phyloP scores from a whole-genome alignment of 2,329 filamentous ascomycete species.

The Sclerotiophoma versabilis region DNA sequence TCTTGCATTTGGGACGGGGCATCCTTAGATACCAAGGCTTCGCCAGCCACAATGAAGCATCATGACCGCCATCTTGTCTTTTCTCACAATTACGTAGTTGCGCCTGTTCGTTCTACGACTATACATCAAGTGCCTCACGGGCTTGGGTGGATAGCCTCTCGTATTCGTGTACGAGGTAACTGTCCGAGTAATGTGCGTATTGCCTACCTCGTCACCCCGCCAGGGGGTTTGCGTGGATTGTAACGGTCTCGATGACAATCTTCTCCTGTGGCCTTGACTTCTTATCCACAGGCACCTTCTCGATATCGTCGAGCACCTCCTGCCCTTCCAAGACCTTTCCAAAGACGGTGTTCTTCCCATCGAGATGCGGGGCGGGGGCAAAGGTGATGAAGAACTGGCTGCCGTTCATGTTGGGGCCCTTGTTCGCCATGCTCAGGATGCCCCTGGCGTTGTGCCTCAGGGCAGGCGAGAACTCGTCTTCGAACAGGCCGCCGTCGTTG shows the following conservation, averaged over 20 bases:
- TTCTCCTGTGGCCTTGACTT: conserved; percentile 76
- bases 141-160: too few relatives aligned
- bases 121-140: too few relatives aligned
- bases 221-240: conserved; percentile 80
- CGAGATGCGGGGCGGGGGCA: conserved; percentile 78
- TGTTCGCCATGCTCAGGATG: conserved; percentile 80
- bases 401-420: conserved; percentile 75
- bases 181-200: too few relatives aligned
- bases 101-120: neutral
- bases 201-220: conserved; percentile 65
- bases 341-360: conserved; percentile 85
- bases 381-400: conserved; percentile 85
- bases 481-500: conserved; percentile 64
- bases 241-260: conserved; percentile 71
- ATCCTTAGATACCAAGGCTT: conserved; percentile 47
- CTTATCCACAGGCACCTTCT: conserved; percentile 75
- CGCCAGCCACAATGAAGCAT: conserved; percentile 38
- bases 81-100: neutral
- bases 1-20: conserved; percentile 36
- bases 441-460: conserved; percentile 73
- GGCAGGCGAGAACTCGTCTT: conserved; percentile 79
- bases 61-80: conserved; percentile 1
- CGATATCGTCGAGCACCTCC: conserved; percentile 73
- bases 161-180: too few relatives aligned
- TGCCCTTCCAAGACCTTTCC: conserved; percentile 69